Evolutionary conservation across 1,284 basidiomycete genomes (phyloP).

Genomic region (Neolentinus lepideus): DNA sequence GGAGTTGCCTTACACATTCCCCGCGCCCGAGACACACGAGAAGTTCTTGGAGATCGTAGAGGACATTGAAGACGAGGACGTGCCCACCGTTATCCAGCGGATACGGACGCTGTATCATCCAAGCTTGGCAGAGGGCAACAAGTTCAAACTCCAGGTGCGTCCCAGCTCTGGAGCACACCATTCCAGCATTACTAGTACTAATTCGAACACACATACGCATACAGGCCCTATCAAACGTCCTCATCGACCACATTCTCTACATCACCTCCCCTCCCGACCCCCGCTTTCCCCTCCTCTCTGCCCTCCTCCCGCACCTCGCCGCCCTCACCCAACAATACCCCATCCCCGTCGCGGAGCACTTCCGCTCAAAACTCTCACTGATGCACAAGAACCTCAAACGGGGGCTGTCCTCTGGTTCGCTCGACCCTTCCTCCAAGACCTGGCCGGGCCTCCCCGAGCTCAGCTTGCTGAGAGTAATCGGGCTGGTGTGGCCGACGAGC

Average conservation of each 20-base stretch:
- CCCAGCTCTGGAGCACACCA: too few relatives aligned
- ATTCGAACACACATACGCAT: slow-evolving; percentile 2
- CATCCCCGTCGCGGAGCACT: slow-evolving; percentile 70
- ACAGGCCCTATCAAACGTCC: slow-evolving; percentile 69
- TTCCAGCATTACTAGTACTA: background rate
- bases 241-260: slow-evolving; percentile 91
- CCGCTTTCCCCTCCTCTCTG: slow-evolving; percentile 53
- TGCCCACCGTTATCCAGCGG: slow-evolving; percentile 84
- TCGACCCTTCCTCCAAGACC: slow-evolving; percentile 63
- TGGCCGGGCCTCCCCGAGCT: slow-evolving; percentile 89
- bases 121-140: slow-evolving; percentile 87
- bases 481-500: slow-evolving; percentile 87
- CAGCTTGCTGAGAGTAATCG: slow-evolving; percentile 74
- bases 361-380: slow-evolving; percentile 76
- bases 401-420: slow-evolving; percentile 74
- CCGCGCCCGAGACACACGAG: slow-evolving; percentile 81
- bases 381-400: slow-evolving; percentile 95
- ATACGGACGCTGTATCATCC: slow-evolving; percentile 91
- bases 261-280: slow-evolving; percentile 60
- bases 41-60: slow-evolving; percentile 84
- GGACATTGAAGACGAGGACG: slow-evolving; percentile 59
- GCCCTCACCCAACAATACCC: slow-evolving; percentile 82
- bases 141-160: slow-evolving; percentile 80
- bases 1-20: slow-evolving; percentile 89
- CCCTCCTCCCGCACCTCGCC: slow-evolving; percentile 78